Evolutionary conservation across 2,329 filamentous ascomycete genomes (phyloP), one percentile per base, ranked within the genome.

Genomic region (Pestalotiopsis sp.): DNA sequence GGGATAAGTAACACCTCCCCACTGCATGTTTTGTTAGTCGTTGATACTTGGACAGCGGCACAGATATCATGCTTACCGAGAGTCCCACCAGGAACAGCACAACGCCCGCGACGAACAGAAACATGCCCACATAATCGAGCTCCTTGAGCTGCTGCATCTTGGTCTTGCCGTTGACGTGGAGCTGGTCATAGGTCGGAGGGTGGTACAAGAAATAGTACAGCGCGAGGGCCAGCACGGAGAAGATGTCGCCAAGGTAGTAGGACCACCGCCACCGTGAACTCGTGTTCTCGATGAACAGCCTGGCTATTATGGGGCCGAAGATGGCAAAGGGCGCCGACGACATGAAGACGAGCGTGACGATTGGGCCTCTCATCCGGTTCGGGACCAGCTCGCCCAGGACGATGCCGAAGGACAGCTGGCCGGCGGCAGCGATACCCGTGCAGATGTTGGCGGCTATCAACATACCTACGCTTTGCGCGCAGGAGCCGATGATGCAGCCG

Each of bases 181-280:
- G 79, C 75, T 82, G 81, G 23, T 78, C 73, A 73, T 81, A 85
- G 7, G 79, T 81, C 0, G 85, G 84, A 27, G 84, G 85, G 70
- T 82, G 81, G 75, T 86, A 87, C 67, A 84, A 82, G 70, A 84
- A 77, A 41, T 77, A 76, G 68, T 81, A 85, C 6, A 84, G 77
- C 1, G 78, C 72, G 2, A 83, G 72, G 12, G 81, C 77, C 25
- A 84, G 68, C n/a, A 76, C 78, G 45, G 78, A 80, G 67, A 83
- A 76, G 66, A 85, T 83, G 71, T 84, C 82, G 68, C 81, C 82
- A 4, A 87, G 72, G 71, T 84, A 86, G 74, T 84, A 88, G 67
- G 77, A 81, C 83, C 84, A 86, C 56, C 85, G 78, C 85, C 85
- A 87, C 14, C 20, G 45, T 3, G 79, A 73, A 4, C 71, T 74